These are phyloP conservation scores for Aspergillus coremiiformis DNA, from an alignment of 495 filamentous ascomycete species.

Conservation along the genomic window DNA sequence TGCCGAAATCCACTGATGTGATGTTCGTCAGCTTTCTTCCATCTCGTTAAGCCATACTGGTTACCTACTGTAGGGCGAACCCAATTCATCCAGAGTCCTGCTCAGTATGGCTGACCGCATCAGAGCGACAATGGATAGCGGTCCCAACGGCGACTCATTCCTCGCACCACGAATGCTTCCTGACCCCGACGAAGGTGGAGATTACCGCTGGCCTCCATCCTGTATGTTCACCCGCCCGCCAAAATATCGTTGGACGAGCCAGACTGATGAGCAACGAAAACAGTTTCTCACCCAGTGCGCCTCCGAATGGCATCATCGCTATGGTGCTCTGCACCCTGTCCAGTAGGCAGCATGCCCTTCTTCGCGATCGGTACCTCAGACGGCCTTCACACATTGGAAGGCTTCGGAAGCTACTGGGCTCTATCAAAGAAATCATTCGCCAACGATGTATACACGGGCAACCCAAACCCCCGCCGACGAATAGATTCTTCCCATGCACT, in stretches of 20 bases:
- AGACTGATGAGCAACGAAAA: neutral
- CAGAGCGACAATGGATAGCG: slow-evolving; percentile 37
- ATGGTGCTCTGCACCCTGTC: slow-evolving; percentile 35
- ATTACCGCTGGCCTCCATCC: slow-evolving; percentile 25
- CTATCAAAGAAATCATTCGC: slow-evolving; percentile 28
- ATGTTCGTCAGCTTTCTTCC: slow-evolving; percentile 27
- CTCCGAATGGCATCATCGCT: slow-evolving; percentile 24
- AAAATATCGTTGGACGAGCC: neutral
- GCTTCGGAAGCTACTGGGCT: slow-evolving; percentile 23
- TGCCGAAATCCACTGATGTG: slow-evolving; percentile 1
- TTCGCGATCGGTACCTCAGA: slow-evolving; percentile 40
- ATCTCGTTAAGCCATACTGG: slow-evolving; percentile 35
- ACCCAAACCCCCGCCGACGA: slow-evolving; percentile 15
- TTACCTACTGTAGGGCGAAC: slow-evolving; percentile 28
- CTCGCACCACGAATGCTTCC: slow-evolving; percentile 30
- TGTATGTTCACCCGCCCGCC: slow-evolving; percentile 19
- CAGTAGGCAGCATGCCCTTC: slow-evolving; percentile 17
- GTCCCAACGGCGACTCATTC: slow-evolving; percentile 30
- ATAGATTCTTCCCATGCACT: slow-evolving; percentile 25
- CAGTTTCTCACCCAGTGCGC: slow-evolving; percentile 28
- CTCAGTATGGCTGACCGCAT: slow-evolving; percentile 14
- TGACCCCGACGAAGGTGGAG: slow-evolving; percentile 29
- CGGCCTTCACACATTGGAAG: slow-evolving; percentile 33
- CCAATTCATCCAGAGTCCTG: neutral
- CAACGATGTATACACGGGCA: slow-evolving; percentile 10